Evolutionary conservation across 2,329 filamentous ascomycete genomes (phyloP).

Genomic region (Aspergillus spinulosporus): DNA sequence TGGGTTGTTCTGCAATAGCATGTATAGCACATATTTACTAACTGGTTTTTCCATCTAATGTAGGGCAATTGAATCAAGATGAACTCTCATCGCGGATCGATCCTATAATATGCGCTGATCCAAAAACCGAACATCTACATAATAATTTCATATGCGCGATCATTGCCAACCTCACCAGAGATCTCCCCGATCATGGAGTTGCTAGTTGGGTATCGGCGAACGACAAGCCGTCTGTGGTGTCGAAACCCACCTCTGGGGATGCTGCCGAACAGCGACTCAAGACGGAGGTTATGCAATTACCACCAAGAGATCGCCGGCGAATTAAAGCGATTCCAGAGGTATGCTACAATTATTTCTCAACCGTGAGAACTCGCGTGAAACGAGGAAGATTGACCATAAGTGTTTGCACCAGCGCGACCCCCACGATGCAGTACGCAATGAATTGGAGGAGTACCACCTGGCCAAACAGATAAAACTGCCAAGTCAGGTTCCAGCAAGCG

Average conservation of each 20-base stretch:
- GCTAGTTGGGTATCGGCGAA: slow-evolving; percentile 66
- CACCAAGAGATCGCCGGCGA: slow-evolving; percentile 59
- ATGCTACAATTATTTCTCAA: slow-evolving; percentile 19
- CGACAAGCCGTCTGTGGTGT: slow-evolving; percentile 51
- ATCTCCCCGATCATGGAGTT: slow-evolving; percentile 62
- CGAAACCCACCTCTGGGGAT: slow-evolving; percentile 57
- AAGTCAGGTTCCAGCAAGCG: slow-evolving; percentile 66
- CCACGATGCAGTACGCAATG: slow-evolving; percentile 31
- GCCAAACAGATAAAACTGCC: slow-evolving; percentile 53
- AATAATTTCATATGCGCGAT: slow-evolving; percentile 63
- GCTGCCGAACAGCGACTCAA: slow-evolving; percentile 64
- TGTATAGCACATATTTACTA: background rate
- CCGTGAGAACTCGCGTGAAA: background rate
- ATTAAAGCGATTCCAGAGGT: slow-evolving; percentile 57
- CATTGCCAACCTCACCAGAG: slow-evolving; percentile 59
- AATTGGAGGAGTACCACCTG: slow-evolving; percentile 46
- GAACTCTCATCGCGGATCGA: slow-evolving; percentile 60
- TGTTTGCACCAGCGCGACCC: slow-evolving; percentile 37
- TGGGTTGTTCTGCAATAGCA: background rate
- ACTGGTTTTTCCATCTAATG: slow-evolving; percentile 23
- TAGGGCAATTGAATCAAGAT: slow-evolving; percentile 61
- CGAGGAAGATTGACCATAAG: slow-evolving; percentile 13
- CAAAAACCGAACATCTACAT: slow-evolving; percentile 59
- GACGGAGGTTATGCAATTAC: slow-evolving; percentile 64
- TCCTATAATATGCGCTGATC: slow-evolving; percentile 55